Evolutionary conservation across 495 filamentous ascomycete species (phyloP).

Genomic region (Hypoxylon intermedium): DNA sequence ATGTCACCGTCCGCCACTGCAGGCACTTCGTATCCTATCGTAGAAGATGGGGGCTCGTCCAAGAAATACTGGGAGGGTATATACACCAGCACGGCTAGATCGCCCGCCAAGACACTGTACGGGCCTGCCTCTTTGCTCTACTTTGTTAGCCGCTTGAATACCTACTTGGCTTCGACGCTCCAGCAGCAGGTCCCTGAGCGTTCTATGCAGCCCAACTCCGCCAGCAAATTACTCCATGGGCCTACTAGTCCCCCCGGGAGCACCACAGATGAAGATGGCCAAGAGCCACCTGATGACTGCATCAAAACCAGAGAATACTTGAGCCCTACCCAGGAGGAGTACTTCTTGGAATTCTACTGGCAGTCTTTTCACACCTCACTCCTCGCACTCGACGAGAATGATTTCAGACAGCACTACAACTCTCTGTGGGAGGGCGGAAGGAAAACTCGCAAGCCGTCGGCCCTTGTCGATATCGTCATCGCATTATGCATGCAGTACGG

Average conservation of each 20-base stretch:
- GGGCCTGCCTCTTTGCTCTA: constrained; percentile 50
- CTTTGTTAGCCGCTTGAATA: constrained; percentile 48
- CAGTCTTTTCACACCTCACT: constrained; percentile 48
- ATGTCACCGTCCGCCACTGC: background rate
- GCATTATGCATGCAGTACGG: constrained; percentile 61
- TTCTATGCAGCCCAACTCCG: constrained; percentile 23
- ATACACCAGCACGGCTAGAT: constrained; percentile 40
- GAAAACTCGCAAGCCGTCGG: constrained; percentile 51
- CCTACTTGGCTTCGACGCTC: constrained; percentile 41
- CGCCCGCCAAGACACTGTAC: constrained; percentile 45
- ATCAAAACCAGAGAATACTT: constrained; percentile 16
- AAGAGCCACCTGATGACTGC: background rate
- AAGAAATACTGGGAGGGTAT: constrained; percentile 39
- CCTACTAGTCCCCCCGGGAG: constrained; percentile 8
- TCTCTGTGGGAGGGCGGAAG: constrained; percentile 49
- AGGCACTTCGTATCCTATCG: constrained; percentile 3
- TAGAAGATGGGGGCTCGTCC: background rate
- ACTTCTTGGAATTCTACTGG: constrained; percentile 55
- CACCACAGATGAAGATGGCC: background rate
- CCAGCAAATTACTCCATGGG: constrained; percentile 7
- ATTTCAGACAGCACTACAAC: constrained; percentile 56
- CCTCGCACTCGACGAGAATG: constrained; percentile 50
- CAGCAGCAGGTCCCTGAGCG: constrained; percentile 39
- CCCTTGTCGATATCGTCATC: constrained; percentile 60
- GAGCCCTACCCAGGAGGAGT: constrained; percentile 51